Conservation (phyloP, 140 eudicot genomes). For the Anethum foeniculum region DNA sequence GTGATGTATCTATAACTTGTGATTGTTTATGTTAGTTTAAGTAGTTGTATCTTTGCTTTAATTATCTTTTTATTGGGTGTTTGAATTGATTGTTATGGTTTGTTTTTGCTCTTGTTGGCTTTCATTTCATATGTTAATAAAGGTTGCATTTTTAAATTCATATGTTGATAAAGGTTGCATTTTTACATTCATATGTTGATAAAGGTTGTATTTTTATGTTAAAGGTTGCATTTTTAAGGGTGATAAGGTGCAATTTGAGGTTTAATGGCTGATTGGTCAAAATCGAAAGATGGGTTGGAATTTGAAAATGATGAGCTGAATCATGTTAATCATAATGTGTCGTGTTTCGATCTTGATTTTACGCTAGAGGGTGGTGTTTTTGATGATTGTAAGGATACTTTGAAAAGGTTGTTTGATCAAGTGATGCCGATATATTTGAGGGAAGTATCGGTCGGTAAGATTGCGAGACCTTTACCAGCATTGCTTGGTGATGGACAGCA, state of each 20-base stretch:
- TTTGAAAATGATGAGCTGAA: constrained; percentile 20
- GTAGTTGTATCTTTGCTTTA: constrained; percentile 1
- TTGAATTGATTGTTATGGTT: neutral
- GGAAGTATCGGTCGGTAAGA: constrained; percentile 36
- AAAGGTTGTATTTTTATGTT: constrained; percentile 7
- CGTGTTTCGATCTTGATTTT: constrained; percentile 27
- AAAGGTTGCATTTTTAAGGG: constrained; percentile 8
- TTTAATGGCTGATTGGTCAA: constrained; percentile 44
- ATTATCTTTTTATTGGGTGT: neutral
- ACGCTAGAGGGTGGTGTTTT: constrained; percentile 23
- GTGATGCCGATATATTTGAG: constrained; percentile 43
- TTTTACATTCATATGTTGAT: too few relatives aligned
- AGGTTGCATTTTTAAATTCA: neutral
- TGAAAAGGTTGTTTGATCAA: constrained; percentile 60
- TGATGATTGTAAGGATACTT: constrained; percentile 31
- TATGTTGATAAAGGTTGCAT: constrained; percentile 2
- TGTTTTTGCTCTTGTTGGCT: neutral
- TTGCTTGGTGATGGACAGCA: constrained; percentile 55
- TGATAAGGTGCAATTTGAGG: constrained; percentile 16
- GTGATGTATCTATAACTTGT: neutral
- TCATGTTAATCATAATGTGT: constrained; percentile 21
- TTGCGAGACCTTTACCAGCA: constrained; percentile 53
- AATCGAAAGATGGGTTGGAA: constrained; percentile 32
- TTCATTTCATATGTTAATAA: constrained; percentile 10
- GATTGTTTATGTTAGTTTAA: neutral